These are phyloP conservation scores for Grammothele lineata DNA, from an alignment of 768 basidiomycete species.

Conservation along the genomic window DNA sequence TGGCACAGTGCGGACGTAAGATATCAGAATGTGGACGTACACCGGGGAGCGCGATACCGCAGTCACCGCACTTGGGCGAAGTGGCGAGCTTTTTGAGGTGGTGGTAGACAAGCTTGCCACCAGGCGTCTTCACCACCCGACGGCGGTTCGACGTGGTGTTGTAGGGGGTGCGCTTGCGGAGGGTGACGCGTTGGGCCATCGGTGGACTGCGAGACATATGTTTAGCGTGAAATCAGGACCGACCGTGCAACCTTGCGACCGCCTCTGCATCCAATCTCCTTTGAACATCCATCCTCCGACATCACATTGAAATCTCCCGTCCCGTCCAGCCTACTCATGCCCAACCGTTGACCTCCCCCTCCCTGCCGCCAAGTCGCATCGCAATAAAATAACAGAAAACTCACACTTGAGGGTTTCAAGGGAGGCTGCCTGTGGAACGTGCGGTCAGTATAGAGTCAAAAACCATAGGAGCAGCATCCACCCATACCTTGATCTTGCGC, in stretches of 20 bases:
- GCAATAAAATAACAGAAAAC: constrained; percentile 7
- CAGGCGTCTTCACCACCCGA: constrained; percentile 96
- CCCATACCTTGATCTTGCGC: constrained; percentile 31
- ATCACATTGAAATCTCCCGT: background rate
- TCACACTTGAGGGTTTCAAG: constrained; percentile 21
- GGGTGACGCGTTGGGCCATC: constrained; percentile 99
- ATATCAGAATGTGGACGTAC: constrained; percentile 45
- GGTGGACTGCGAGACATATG: constrained; percentile 20
- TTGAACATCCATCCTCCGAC: background rate
- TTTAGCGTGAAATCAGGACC: constrained; percentile 3
- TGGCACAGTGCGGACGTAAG: background rate
- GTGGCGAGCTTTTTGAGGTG: constrained; percentile 93
- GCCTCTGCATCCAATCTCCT: background rate
- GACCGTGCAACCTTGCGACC: constrained; percentile 1
- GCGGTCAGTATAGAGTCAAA: background rate
- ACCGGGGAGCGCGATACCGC: constrained; percentile 89
- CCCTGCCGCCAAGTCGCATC: background rate
- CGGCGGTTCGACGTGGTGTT: constrained; percentile 97
- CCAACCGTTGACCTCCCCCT: background rate
- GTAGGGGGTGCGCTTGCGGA: constrained; percentile 97
- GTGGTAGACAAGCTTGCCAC: constrained; percentile 97
- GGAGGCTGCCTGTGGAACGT: constrained; percentile 13
- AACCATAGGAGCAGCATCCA: constrained; percentile 15
- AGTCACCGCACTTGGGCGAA: constrained; percentile 97
- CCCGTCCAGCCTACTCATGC: too few species aligned